Evolutionary conservation across 2,329 filamentous ascomycete genomes (phyloP), one percentile per base, ranked within the genome.

Genomic region (Stachybotrys chartarum): DNA sequence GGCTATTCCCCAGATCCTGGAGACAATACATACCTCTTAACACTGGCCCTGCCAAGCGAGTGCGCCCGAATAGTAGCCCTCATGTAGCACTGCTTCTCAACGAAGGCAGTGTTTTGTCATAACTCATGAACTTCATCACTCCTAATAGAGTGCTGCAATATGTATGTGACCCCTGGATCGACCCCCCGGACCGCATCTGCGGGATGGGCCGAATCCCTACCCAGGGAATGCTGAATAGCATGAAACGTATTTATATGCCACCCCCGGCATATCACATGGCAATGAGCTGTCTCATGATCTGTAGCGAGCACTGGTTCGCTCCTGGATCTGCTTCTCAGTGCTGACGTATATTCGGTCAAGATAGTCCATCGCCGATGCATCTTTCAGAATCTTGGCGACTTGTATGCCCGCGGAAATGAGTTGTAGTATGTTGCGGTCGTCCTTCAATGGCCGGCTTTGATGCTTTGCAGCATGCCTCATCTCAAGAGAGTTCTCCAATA

Each of bases 371-470:
- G 90, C 89, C 60, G 82, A 80, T 49, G 88, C 86, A 74, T 95
- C 90, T 75, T 90, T 91, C 58, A 95, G 75, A 59, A 95, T 91
- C 72, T 91, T 93, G 57, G 90, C 88, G 57, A 95, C 90, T 72
- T 95, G 90, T 54, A 91, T 88, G 45, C 90, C 90, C 46, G 90
- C 90, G 59, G 88, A 92, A 66, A 95, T 90, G 60, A 94, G 81
- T 74, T 95, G 90, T 57, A 95, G 78, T 59, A 95, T 90, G 70
- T 94, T 93, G 63, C 90, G 82, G 73, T 95, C 90, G 75, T 95
- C 90, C 76, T 93, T 94, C 60, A 92, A 79, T 18, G 89, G 88
- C 58, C 90, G 83, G 60, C 85, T 88, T 72, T 92, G 88, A 72
- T 92, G 87, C 58, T 91, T 91, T 51, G 89, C 87, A 57, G 88